Conservation (phyloP, 768 basidiomycete genomes). For the Suillus placidus region DNA sequence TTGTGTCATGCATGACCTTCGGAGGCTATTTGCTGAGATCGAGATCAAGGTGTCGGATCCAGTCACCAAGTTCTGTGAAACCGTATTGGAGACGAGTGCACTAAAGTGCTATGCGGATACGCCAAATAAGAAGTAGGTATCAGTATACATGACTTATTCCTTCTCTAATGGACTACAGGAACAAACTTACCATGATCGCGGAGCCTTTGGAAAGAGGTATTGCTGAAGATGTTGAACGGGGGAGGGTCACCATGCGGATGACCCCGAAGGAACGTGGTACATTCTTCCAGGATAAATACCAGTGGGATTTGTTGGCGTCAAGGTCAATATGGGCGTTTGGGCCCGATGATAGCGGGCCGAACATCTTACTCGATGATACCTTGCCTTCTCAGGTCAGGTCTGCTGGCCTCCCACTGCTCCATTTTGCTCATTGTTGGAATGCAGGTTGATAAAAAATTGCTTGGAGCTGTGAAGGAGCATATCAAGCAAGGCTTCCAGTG, state of each 20-base stretch:
- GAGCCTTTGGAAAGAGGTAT: conserved; percentile 96
- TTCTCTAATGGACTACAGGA: conserved; percentile 52
- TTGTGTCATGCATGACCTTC: conserved; percentile 94
- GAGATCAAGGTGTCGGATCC: conserved; percentile 99
- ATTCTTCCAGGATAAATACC: conserved; percentile 96
- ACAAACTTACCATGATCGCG: conserved; percentile 98
- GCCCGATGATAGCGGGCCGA: conserved; percentile 93
- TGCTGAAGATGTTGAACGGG: conserved; percentile 94
- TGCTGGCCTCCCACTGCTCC: neutral
- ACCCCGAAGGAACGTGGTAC: conserved; percentile 91
- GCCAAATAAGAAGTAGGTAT: conserved; percentile 92
- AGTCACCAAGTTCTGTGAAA: conserved; percentile 97
- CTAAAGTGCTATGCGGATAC: conserved; percentile 99
- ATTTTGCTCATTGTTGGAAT: conserved; percentile 9
- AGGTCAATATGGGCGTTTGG: conserved; percentile 99
- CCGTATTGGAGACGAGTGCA: conserved; percentile 95
- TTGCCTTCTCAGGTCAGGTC: conserved; percentile 81
- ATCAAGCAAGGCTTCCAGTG: conserved; percentile 99
- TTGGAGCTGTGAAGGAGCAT: conserved; percentile 88
- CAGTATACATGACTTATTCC: conserved; percentile 2
- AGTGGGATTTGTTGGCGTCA: conserved; percentile 97
- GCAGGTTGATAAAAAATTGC: conserved; percentile 90
- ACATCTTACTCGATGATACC: conserved; percentile 93
- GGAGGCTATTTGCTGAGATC: conserved; percentile 92
- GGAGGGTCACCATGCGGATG: conserved; percentile 94